Base-by-base conservation (phyloP, 2,329 filamentous ascomycete genomes). In the Fonsecaea multimorphosa region DNA sequence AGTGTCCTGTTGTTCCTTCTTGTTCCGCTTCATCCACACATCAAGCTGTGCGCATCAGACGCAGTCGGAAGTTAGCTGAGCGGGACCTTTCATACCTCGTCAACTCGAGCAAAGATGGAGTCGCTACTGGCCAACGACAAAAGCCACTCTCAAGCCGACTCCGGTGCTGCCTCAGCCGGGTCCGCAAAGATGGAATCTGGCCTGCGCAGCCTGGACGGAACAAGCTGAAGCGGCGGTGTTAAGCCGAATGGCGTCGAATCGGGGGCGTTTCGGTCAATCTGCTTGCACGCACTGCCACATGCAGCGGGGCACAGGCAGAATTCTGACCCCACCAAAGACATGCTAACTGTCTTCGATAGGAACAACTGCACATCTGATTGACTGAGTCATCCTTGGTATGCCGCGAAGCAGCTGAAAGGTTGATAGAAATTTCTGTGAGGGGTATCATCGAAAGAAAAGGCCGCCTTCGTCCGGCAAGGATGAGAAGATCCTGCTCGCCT, bases 241-340 rank as follows among this genome's bases (percentile, higher is more conserved):
- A 49, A 49, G 44, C 44, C 19, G 19, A 24, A 24, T 19, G 19
- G 44, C 44, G 6, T 49, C 44, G 19, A 49, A 24, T 49, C 19
- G 19, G 19, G 44, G 24, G 19, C 51, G 22, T 32, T 54, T 31
- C 31, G 36, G 56, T 16, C 24, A n/a, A n/a, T 51, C 32, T 4
- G 3, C 29, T 31, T 49, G 56, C 9, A 29, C 24, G 60, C 60
- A 63, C 52, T 53, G 53, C 60, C 60, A 63, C 60, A 57, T 29
- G 53, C 29, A 57, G 60, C 53, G 60, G 60, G 60, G 60, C 19
- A 57, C 24, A 49, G 8, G 24, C 31, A 62, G 24, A 1, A 29
- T 49, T 24, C 9, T 52, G 58, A 52, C 59, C 59, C 59, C 59
- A 34, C 59, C 59, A 14, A 34, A 16, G 11, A 40, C 40, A 7